A percentile compares a stretch with the other conserved stretches of the same genome.
Evolutionary conservation across 2,329 filamentous ascomycete species (phyloP).

Genomic region (Penicillium janthinellum): DNA sequence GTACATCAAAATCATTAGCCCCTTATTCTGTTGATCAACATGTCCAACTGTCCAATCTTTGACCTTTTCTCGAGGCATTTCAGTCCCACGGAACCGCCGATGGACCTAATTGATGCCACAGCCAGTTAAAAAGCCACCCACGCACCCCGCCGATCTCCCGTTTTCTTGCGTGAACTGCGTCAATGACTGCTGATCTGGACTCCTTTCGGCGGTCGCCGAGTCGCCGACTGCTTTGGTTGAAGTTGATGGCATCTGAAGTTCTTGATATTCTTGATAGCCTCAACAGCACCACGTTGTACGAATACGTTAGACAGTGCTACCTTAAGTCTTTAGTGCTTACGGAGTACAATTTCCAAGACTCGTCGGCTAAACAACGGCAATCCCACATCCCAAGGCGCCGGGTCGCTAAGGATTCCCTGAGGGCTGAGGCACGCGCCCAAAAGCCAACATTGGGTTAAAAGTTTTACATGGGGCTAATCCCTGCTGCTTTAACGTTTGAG

Average conservation of each 20-base stretch:
- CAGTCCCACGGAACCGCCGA: slow-evolving; percentile 2
- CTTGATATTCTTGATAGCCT: no score
- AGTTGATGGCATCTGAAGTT: neutral
- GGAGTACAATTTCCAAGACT: neutral
- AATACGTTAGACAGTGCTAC: no score
- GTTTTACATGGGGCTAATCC: neutral
- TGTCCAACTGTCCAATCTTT: neutral
- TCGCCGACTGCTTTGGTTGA: neutral
- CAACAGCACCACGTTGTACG: no score
- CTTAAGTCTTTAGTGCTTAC: neutral
- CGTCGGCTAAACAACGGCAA: neutral
- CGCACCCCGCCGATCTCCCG: slow-evolving; percentile 24
- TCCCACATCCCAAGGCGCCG: neutral
- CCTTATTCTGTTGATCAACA: no score
- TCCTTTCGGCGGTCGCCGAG: neutral
- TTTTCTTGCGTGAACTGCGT: slow-evolving; percentile 19
- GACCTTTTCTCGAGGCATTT: neutral
- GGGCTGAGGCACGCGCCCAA: neutral
- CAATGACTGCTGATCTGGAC: slow-evolving; percentile 14
- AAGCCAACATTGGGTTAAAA: neutral
- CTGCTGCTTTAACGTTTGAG: neutral
- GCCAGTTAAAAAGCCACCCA: slow-evolving; percentile 3
- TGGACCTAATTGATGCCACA: slow-evolving; percentile 2
- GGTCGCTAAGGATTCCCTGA: neutral
- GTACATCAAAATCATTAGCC: neutral